These are phyloP conservation scores for Fusarium falciforme DNA, from an alignment of 2,329 filamentous ascomycete genomes.

Conservation along the genomic window DNA sequence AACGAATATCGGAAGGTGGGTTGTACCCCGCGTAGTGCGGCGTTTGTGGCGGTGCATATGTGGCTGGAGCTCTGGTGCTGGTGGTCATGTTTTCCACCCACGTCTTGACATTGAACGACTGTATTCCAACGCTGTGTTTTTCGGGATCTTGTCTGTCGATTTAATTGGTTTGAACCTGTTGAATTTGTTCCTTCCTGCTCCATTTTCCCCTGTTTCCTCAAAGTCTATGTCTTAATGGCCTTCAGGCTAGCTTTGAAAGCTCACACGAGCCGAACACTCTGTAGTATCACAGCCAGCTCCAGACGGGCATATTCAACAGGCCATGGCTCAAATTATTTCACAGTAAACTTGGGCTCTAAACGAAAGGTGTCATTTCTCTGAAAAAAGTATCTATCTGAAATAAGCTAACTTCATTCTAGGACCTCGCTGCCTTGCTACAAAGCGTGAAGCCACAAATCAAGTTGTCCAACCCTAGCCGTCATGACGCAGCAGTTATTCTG, in stretches of 20 bases:
- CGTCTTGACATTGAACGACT: neutral
- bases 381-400: neutral
- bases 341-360: conserved; percentile 30
- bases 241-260: conserved; percentile 29
- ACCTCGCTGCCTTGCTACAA: conserved; percentile 31
- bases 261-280: conserved; percentile 34
- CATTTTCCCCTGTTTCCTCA: neutral
- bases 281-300: conserved; percentile 19
- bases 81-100: conserved; percentile 10
- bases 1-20: conserved; percentile 30
- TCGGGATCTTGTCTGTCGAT: neutral
- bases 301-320: conserved; percentile 38
- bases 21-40: conserved; percentile 3
- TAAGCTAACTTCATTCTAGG: conserved; percentile 25
- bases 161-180: neutral
- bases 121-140: neutral
- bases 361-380: conserved; percentile 14
- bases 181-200: neutral
- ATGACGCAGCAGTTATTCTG: conserved; percentile 61
- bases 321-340: conserved; percentile 30
- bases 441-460: conserved; percentile 35
- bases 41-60: conserved; percentile 30
- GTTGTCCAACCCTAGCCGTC: conserved; percentile 44
- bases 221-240: conserved; percentile 34
- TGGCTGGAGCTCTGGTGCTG: conserved; percentile 4